Evolutionary conservation across 306 rosid genomes (phyloP), one percentile per base, ranked within the genome.

Genomic region (Rosa persica): DNA sequence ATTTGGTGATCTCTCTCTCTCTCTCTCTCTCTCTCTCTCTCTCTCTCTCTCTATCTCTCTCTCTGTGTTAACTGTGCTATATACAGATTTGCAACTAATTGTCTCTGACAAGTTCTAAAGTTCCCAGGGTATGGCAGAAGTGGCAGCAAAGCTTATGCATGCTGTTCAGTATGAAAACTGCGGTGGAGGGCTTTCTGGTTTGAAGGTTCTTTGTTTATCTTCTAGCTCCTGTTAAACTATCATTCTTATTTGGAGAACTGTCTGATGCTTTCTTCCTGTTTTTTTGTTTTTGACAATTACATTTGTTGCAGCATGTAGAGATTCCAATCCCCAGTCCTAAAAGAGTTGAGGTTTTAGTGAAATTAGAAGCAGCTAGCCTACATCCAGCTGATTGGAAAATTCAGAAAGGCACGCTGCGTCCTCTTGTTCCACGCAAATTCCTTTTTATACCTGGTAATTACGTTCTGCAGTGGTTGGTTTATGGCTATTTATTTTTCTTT

Each of bases 341-440:
- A 27, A 30, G 27, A 72, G 71, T 79, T 44, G 96, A 93, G 67
- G 83, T 89, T 66, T 81, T 93, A 71, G 54, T 90, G 38, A 89
- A 86, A 87, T 16, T 89, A 43, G 94, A 93, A 87, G 96, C 96
- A 34, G 78, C 79, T 46, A 65, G 83, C 83, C 73, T 93, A 8
- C 90, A 90, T 79, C 94, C 93, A 6, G 12, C 87, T 61, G 96
- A 91, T 84, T 89, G 92, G 92, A 90, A 89, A 85, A 87, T 90
- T 84, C 98, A 93, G 81, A 88, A 76, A 67, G 98, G 96, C 75
- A 0, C 15, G 39, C 52, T 79, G 4, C 82, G 91, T 30, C 82
- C 88, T 81, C 11, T 90, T 55, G 0, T 86, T 0, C 96, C 94
- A 43, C 51, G 80, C 80, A 68, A 65, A n/a, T 81, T 89, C 64